phyloP scores from a whole-genome alignment of 23 red algal genomes.

The Gracilaria vermiculophylla region DNA sequence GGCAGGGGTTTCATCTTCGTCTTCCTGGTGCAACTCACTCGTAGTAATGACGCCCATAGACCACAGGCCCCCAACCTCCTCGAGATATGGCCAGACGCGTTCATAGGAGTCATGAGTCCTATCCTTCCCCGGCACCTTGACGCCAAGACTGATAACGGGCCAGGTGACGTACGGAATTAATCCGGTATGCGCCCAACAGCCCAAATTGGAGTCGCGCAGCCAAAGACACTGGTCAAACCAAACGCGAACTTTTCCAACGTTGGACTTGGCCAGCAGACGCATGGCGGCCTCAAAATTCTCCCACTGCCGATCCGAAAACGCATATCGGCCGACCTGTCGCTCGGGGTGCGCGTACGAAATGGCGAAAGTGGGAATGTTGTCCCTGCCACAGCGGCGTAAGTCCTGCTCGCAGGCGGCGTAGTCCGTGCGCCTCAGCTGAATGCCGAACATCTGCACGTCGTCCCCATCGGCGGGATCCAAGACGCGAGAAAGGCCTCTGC shows the following conservation, averaged over 20 bases:
- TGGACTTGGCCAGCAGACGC: not conserved
- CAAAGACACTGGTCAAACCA: conserved; percentile 63
- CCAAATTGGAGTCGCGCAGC: conserved; percentile 30
- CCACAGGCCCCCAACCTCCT: conserved; percentile 38
- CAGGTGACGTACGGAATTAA: conserved; percentile 42
- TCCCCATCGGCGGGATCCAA: not conserved
- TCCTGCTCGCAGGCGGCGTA: conserved; percentile 7
- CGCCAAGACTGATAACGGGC: conserved; percentile 44
- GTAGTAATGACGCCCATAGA: conserved; percentile 42
- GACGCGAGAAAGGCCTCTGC: conserved; percentile 42
- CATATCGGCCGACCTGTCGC: not conserved
- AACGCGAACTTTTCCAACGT: not conserved
- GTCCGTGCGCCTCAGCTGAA: conserved; percentile 6
- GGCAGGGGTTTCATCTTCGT: not conserved
- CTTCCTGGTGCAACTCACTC: not conserved
- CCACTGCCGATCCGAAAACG: conserved; percentile 13
- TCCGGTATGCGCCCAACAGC: conserved; percentile 46
- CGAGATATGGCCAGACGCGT: conserved; percentile 45
- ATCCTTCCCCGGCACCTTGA: not conserved
- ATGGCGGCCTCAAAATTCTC: conserved; percentile 18
- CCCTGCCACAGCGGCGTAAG: conserved; percentile 2
- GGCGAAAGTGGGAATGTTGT: conserved; percentile 43
- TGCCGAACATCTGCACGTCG: conserved; percentile 20
- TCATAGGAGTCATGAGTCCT: not conserved
- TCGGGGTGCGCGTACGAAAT: conserved; percentile 33